Conservation (phyloP, 345 rosid genomes). For the Eucalyptus caleyi region DNA sequence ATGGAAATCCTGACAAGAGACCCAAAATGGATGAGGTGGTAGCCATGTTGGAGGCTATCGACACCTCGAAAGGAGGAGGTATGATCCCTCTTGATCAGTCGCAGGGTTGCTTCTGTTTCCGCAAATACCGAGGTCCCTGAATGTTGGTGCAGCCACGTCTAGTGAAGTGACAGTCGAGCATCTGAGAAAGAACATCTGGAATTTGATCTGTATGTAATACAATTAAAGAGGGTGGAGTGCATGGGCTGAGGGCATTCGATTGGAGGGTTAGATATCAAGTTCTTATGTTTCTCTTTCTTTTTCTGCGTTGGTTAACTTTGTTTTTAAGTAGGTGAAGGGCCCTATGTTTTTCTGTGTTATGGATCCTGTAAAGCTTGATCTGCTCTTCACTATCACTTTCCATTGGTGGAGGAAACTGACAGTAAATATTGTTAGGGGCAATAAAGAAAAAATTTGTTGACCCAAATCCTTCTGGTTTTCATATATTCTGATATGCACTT, state of each 20-base stretch:
- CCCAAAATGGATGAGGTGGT: conserved; percentile 97
- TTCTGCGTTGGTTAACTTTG: not conserved
- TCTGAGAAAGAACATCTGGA: not conserved
- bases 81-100: conserved; percentile 89
- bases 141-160: not conserved
- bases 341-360: not conserved
- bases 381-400: not conserved
- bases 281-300: not conserved
- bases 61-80: conserved; percentile 93
- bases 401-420: not conserved
- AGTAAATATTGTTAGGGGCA: not conserved
- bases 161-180: not conserved
- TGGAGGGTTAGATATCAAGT: not conserved
- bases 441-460: not conserved
- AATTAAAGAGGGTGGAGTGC: not conserved
- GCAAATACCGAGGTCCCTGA: conserved; percentile 70
- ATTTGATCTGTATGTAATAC: conserved; percentile 4
- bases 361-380: not conserved
- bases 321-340: not conserved
- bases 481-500: not conserved
- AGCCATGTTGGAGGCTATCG: conserved; percentile 71
- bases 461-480: not conserved
- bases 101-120: conserved; percentile 75
- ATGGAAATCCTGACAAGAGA: conserved; percentile 84
- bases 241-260: not conserved